These are phyloP conservation scores for Leptodermis oblonga DNA, from an alignment of 257 asterid species.

Conservation along the genomic window DNA sequence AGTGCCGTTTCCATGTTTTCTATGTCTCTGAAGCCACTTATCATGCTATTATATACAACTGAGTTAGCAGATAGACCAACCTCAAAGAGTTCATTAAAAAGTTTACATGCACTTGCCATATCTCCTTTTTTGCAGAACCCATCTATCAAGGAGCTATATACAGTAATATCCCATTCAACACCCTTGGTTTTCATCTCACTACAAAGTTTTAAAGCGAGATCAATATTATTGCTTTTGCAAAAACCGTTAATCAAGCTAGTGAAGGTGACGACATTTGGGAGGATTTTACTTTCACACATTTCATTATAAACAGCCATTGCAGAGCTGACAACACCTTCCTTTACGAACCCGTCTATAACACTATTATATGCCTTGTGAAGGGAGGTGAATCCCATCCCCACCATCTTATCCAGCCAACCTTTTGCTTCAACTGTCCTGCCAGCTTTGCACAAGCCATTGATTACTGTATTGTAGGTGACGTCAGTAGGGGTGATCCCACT, in stretches of 20 bases:
- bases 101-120: slow-evolving; percentile 55
- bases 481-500: slow-evolving; percentile 50
- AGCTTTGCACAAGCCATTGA: slow-evolving; percentile 62
- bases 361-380: slow-evolving; percentile 59
- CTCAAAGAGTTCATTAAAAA: slow-evolving; percentile 57
- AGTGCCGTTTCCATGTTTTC: slow-evolving; percentile 57
- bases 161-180: slow-evolving; percentile 56
- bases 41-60: slow-evolving; percentile 65
- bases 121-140: slow-evolving; percentile 75
- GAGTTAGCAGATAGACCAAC: slow-evolving; percentile 63
- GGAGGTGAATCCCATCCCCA: slow-evolving; percentile 44
- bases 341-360: slow-evolving; percentile 68
- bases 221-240: slow-evolving; percentile 40
- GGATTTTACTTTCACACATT: slow-evolving; percentile 46
- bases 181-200: slow-evolving; percentile 61
- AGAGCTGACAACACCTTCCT: slow-evolving; percentile 46
- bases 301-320: slow-evolving; percentile 57
- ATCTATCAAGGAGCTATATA: slow-evolving; percentile 58
- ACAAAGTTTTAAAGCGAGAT: slow-evolving; percentile 49
- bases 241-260: slow-evolving; percentile 67
- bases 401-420: slow-evolving; percentile 42
- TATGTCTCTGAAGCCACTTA: slow-evolving; percentile 63
- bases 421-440: slow-evolving; percentile 50
- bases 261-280: slow-evolving; percentile 62
- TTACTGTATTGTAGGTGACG: slow-evolving; percentile 47